Percentiles rank a stretch among this genome's conserved stretches.
These are phyloP conservation scores for Tulasnella sp. DNA, from an alignment of 768 basidiomycete genomes.

Conservation along the genomic window DNA sequence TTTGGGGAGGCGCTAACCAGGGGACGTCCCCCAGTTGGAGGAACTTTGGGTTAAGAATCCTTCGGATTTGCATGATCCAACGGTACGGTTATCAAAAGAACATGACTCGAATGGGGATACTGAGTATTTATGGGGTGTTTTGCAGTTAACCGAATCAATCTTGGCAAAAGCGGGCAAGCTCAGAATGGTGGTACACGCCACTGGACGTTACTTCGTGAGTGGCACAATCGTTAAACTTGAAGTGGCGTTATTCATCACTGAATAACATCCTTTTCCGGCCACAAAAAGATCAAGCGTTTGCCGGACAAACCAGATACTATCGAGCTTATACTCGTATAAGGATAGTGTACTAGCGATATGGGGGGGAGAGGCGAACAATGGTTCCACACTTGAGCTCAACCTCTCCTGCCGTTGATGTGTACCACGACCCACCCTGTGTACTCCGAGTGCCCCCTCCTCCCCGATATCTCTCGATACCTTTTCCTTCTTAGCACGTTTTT, in stretches of 20 bases:
- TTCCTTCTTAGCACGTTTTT: background rate
- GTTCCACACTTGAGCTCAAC: background rate
- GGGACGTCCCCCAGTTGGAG: background rate
- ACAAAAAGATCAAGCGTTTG: slow-evolving; percentile 8
- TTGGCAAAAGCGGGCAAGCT: slow-evolving; percentile 11
- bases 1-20: background rate
- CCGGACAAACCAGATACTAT: slow-evolving; percentile 11
- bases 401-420: background rate
- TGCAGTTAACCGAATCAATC: slow-evolving; percentile 9
- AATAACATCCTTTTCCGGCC: background rate
- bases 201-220: slow-evolving; percentile 13
- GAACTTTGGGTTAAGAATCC: slow-evolving; percentile 17
- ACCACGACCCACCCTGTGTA: background rate
- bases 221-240: background rate
- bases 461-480: background rate
- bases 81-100: background rate
- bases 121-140: background rate
- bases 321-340: slow-evolving; percentile 8
- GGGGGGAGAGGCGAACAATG: background rate
- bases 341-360: background rate
- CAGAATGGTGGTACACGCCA: slow-evolving; percentile 5
- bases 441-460: background rate
- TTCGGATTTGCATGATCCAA: slow-evolving; percentile 18
- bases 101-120: background rate
- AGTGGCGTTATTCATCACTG: background rate